Conservation (phyloP, 257 asterid species). For the Ocimum tenuiflorum region DNA sequence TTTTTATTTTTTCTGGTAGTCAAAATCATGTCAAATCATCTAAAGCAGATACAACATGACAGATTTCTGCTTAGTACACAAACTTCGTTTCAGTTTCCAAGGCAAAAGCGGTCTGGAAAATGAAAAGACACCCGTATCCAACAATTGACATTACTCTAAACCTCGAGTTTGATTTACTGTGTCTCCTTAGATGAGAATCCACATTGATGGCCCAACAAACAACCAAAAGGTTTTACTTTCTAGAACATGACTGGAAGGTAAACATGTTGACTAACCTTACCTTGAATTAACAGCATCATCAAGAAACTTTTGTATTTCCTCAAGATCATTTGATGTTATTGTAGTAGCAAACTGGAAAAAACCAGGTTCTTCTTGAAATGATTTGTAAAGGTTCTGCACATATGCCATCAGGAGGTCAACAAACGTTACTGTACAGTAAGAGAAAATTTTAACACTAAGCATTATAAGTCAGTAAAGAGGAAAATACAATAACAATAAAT, state of each 20-base stretch:
- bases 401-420: conserved; percentile 15
- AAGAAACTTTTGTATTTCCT: conserved; percentile 87
- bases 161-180: not conserved
- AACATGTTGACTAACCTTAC: conserved; percentile 26
- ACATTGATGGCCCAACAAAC: not conserved
- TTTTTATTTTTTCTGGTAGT: not conserved
- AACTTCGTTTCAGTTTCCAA: not conserved
- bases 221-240: not conserved
- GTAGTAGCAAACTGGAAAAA: conserved; percentile 77
- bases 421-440: conserved; percentile 14
- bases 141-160: not conserved
- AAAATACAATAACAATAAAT: not conserved
- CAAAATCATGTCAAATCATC: conserved; percentile 1
- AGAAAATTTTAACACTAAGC: not conserved
- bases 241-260: not conserved
- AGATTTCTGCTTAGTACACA: not conserved
- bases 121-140: not conserved
- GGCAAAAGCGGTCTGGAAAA: not conserved
- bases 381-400: conserved; percentile 76
- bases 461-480: conserved; percentile 7
- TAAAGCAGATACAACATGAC: not conserved
- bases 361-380: conserved; percentile 77
- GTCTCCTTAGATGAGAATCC: not conserved
- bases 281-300: conserved; percentile 80
- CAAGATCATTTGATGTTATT: conserved; percentile 78